Conservation (phyloP, 2,329 filamentous ascomycete species). For the Claviceps lovelessii region DNA sequence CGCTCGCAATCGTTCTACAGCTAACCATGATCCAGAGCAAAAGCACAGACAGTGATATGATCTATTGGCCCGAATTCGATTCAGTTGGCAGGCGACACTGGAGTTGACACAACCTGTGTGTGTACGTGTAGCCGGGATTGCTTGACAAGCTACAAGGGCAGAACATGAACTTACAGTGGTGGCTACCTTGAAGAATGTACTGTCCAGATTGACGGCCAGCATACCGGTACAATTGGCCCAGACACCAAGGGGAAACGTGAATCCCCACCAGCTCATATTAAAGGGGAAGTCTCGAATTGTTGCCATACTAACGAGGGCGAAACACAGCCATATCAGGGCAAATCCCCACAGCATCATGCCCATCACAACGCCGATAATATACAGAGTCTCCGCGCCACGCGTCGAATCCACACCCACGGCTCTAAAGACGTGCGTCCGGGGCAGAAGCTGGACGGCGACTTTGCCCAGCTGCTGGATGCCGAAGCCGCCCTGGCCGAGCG, state of each 20-base stretch:
- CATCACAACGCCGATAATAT: conserved; percentile 38
- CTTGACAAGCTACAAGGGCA: background rate
- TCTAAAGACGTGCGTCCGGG: conserved; percentile 29
- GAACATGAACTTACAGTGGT: conserved; percentile 18
- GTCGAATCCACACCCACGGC: conserved; percentile 19
- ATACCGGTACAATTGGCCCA: conserved; percentile 26
- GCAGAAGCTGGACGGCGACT: conserved; percentile 28
- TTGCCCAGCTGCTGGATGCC: conserved; percentile 37
- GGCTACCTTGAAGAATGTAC: conserved; percentile 27
- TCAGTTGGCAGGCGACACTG: background rate
- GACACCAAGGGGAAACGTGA: conserved; percentile 33
- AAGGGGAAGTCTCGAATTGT: conserved; percentile 28
- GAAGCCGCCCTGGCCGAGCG: conserved; percentile 52
- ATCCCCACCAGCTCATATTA: conserved; percentile 35
- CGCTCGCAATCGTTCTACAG: conserved; percentile 16
- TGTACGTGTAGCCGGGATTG: no score
- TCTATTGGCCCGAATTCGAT: conserved; percentile 11
- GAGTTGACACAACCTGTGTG: background rate
- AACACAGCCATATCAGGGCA: conserved; percentile 28
- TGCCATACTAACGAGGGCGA: conserved; percentile 26
- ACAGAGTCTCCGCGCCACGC: conserved; percentile 31
- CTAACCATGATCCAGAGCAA: conserved; percentile 29
- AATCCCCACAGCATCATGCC: conserved; percentile 32
- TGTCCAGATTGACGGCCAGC: conserved; percentile 27
- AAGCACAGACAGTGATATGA: conserved; percentile 27